Conservation (phyloP, 192 early-diverging fungal genomes). For the Coemansia sp. region DNA sequence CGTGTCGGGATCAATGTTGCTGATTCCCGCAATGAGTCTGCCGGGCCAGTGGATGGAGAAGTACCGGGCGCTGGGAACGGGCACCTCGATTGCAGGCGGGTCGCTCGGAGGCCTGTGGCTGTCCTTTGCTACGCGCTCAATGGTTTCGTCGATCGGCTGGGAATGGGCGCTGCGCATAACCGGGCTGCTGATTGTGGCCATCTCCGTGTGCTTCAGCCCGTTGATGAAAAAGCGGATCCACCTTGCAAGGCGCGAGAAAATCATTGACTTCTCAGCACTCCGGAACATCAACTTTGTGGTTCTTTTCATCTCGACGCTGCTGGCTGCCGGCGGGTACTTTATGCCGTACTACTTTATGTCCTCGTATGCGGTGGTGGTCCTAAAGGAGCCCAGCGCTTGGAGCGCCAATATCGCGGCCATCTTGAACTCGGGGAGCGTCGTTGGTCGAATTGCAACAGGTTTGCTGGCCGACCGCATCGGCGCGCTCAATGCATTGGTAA, state of each 20-base stretch:
- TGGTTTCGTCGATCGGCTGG: slow-evolving; percentile 60
- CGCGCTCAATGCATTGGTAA: slow-evolving; percentile 19
- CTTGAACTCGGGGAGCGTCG: slow-evolving; percentile 33
- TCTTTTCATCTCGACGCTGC: slow-evolving; percentile 19
- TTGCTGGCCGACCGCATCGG: slow-evolving; percentile 28
- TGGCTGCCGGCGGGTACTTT: slow-evolving; percentile 15
- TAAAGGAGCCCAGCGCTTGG: slow-evolving; percentile 20
- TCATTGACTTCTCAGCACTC: slow-evolving; percentile 19
- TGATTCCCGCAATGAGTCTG: slow-evolving; percentile 65
- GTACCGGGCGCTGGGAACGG: slow-evolving; percentile 69
- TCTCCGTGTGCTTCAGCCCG: slow-evolving; percentile 1
- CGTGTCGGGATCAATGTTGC: slow-evolving; percentile 60
- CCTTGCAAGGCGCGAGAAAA: slow-evolving; percentile 17
- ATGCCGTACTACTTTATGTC: slow-evolving; percentile 28
- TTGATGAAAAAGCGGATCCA: slow-evolving; percentile 32
- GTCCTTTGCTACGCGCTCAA: slow-evolving; percentile 56
- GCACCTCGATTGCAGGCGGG: slow-evolving; percentile 68
- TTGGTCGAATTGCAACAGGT: slow-evolving; percentile 32
- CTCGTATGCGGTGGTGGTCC: slow-evolving; percentile 16
- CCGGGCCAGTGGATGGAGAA: slow-evolving; percentile 72
- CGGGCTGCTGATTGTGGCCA: slow-evolving; percentile 52
- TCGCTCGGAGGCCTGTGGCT: slow-evolving; percentile 73
- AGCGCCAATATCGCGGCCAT: slow-evolving; percentile 35
- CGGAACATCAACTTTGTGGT: slow-evolving; percentile 18
- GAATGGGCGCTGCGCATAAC: slow-evolving; percentile 71